phyloP scores from a whole-genome alignment of 345 rosid species.

The Gossypium sturtianum region DNA sequence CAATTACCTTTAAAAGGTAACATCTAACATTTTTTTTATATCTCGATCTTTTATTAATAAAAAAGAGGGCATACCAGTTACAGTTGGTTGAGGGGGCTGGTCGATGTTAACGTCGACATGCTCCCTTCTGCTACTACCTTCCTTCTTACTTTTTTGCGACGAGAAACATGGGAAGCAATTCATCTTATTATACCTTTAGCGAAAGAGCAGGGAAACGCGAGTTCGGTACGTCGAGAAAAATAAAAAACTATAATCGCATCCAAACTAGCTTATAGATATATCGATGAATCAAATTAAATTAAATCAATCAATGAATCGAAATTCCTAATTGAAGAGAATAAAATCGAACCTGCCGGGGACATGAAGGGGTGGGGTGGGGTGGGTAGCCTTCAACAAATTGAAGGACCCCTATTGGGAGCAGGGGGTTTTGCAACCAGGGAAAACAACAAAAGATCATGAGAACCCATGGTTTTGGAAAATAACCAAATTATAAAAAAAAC shows the following conservation, averaged over 20 bases:
- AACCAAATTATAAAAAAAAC: background rate
- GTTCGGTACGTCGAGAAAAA: background rate
- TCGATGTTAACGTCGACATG: background rate
- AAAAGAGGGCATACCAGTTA: background rate
- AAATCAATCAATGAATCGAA: background rate
- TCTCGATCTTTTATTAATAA: background rate
- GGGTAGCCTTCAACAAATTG: conserved; percentile 42
- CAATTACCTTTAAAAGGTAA: background rate
- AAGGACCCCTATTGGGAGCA: background rate
- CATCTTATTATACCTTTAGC: conserved; percentile 29
- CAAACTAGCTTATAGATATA: too few relatives aligned
- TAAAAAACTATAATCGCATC: background rate
- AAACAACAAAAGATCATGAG: conserved; percentile 2
- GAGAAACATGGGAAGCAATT: conserved; percentile 76
- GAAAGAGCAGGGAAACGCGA: background rate
- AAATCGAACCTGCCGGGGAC: background rate
- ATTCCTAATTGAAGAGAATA: background rate
- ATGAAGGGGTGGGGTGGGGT: background rate
- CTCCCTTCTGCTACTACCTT: background rate
- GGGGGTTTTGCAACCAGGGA: background rate
- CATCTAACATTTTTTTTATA: background rate
- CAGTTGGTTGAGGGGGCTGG: background rate
- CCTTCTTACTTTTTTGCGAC: conserved; percentile 33
- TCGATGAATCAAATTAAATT: background rate
- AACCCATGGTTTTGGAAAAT: conserved; percentile 6